A percentile compares a stretch with the other conserved stretches of the same genome.
These are phyloP conservation scores for Ceratocystis papillata DNA, from an alignment of 2,329 filamentous ascomycete species.

Conservation along the genomic window DNA sequence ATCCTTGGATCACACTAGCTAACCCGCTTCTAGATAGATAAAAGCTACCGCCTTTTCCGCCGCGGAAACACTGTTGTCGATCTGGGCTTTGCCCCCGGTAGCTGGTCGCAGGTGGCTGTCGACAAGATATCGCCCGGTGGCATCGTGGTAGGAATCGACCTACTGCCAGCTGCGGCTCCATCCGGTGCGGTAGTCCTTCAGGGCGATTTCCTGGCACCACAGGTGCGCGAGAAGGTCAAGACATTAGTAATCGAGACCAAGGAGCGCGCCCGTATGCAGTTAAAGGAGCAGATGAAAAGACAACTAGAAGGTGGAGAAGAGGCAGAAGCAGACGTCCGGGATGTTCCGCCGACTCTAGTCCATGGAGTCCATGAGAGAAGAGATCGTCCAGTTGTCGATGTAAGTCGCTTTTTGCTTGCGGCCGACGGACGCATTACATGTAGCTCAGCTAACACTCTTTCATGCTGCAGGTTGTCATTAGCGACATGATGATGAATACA, in stretches of 20 bases:
- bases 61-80: slow-evolving; percentile 80
- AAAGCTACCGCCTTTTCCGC: slow-evolving; percentile 68
- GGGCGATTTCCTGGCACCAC: slow-evolving; percentile 73
- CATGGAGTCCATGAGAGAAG: neutral
- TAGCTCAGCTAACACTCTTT: neutral
- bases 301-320: slow-evolving; percentile 25
- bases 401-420: slow-evolving; percentile 6
- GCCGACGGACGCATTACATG: neutral
- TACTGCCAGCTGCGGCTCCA: slow-evolving; percentile 85
- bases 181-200: slow-evolving; percentile 89
- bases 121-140: slow-evolving; percentile 66
- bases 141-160: slow-evolving; percentile 79
- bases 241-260: slow-evolving; percentile 58
- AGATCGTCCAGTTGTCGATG: slow-evolving; percentile 13
- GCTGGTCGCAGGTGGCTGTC: slow-evolving; percentile 69
- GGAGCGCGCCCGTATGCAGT: slow-evolving; percentile 1
- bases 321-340: slow-evolving; percentile 24
- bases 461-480: slow-evolving; percentile 60
- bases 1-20: neutral
- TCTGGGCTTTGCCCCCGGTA: slow-evolving; percentile 68
- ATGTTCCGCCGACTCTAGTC: neutral
- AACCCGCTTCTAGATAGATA: slow-evolving; percentile 53
- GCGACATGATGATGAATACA: slow-evolving; percentile 99
- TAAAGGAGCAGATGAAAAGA: slow-evolving; percentile 25
- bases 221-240: slow-evolving; percentile 65